Base-by-base conservation (phyloP, 495 filamentous ascomycete genomes). In the Neurospora sp. region DNA sequence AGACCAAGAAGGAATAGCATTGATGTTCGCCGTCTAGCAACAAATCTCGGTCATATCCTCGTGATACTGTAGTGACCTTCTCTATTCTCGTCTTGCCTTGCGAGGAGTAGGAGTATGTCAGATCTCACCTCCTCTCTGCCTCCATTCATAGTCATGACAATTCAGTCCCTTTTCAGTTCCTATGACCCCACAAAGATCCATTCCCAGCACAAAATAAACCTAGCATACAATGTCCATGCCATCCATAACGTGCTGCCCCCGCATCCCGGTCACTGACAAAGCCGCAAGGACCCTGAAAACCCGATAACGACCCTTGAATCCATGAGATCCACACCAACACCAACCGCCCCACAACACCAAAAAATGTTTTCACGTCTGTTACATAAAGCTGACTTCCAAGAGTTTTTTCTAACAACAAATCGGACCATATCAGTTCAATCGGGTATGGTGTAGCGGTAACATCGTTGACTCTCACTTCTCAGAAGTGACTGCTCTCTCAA, bases 401-500 rank as follows among this genome's bases (percentile, higher is more conserved):
- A 4, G 2, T 2, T 1, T 1, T 2, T 6, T 9, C 11, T 13
- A 62, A 34, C 2, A 66, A 66, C 3, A 66, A 8, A 34, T 66
- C 54, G 54, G 54, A 66, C 54, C 54, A 66, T 66, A 66, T 66
- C 54, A 66, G 54, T 66, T 66, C 54, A 66, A 66, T 66, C 54
- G 54, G 54, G 54, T 66, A 34, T 66, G 54, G 54, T 28, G 24
- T 28, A 28, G 24, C 24, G 24, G 24, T 28, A 28, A 28, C 24
- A 28, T 28, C 24, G 24, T 28, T 28, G 24, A 28, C 24, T 28
- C 24, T 28, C 24, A 28, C 24, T 28, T 28, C 24, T 28, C 24
- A 28, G 24, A 2, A 28, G 24, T 28, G 24, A 28, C 24, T 28
- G 24, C 24, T 28, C 24, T 28, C 24, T 28, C 24, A 28, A 28